phyloP scores from a whole-genome alignment of 139 green algal species.

The Picochlorum sp. region DNA sequence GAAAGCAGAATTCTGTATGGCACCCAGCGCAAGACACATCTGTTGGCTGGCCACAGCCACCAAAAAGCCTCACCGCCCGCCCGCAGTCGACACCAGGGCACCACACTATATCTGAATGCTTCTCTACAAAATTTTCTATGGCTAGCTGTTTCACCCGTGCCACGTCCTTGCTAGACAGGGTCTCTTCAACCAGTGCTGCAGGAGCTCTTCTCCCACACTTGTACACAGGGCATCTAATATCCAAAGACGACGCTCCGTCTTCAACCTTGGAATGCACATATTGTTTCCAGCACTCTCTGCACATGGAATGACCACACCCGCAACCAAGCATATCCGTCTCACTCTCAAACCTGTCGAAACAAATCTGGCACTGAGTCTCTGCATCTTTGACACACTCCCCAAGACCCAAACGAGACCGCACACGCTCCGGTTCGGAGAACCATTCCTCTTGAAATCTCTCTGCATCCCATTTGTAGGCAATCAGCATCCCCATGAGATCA shows the following conservation, averaged over 20 bases:
- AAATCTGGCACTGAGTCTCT: conserved; percentile 69
- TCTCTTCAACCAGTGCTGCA: too few relatives aligned
- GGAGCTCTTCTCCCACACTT: conserved; percentile 40
- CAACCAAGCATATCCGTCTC: conserved; percentile 38
- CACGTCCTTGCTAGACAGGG: too few relatives aligned
- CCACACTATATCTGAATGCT: conserved; percentile 73
- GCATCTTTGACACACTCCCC: conserved; percentile 25
- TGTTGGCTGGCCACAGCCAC: conserved; percentile 33
- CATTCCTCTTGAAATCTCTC: conserved; percentile 78
- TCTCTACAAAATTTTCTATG: conserved; percentile 71
- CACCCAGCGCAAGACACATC: conserved; percentile 67
- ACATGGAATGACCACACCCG: conserved; percentile 66
- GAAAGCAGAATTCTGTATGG: conserved; percentile 56
- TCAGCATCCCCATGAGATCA: background rate
- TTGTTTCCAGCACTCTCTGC: conserved; percentile 58
- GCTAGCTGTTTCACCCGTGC: too few relatives aligned
- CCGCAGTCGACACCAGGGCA: conserved; percentile 67
- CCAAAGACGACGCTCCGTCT: conserved; percentile 42
- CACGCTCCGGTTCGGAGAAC: conserved; percentile 71
- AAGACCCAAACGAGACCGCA: conserved; percentile 62
- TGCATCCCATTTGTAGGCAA: conserved; percentile 53
- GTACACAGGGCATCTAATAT: conserved; percentile 57
- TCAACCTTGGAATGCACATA: conserved; percentile 49
- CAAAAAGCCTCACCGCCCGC: conserved; percentile 48
- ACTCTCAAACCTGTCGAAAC: conserved; percentile 68